These are phyloP conservation scores for Saccharomyces hybrid DNA, from an alignment of 1,139 yeast species.

Conservation along the genomic window DNA sequence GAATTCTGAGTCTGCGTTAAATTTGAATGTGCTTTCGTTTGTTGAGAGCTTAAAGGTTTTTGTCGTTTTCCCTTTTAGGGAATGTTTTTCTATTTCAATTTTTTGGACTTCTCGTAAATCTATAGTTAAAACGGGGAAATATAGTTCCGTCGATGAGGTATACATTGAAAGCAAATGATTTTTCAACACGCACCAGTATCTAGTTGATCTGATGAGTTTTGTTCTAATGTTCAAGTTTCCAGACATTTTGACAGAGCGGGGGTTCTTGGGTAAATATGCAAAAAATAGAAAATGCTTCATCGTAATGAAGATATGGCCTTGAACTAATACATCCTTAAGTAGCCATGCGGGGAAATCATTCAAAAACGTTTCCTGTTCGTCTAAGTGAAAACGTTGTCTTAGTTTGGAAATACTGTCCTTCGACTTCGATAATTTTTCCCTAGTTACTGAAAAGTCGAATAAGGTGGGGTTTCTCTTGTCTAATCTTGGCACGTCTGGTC, in stretches of 20 bases:
- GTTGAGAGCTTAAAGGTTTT: conserved; percentile 47
- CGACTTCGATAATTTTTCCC: conserved; percentile 7
- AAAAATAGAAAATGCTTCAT: conserved; percentile 58
- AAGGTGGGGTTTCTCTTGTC: conserved; percentile 17
- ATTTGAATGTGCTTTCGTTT: conserved; percentile 50
- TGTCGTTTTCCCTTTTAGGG: conserved; percentile 13
- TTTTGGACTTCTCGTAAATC: conserved; percentile 58
- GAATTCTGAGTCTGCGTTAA: conserved; percentile 64
- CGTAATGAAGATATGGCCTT: conserved; percentile 78
- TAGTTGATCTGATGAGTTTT: conserved; percentile 22
- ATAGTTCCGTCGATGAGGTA: conserved; percentile 63
- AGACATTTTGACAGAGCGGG: conserved; percentile 23
- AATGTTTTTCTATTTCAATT: conserved; percentile 39
- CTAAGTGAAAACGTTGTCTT: conserved; percentile 34
- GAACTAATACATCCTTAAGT: conserved; percentile 70
- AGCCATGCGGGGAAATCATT: conserved; percentile 72
- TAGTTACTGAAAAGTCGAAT: conserved; percentile 35
- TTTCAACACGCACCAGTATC: conserved; percentile 75
- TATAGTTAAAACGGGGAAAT: conserved; percentile 72
- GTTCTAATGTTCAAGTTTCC: conserved; percentile 31
- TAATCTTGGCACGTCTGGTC: conserved; percentile 1
- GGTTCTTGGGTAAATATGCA: conserved; percentile 64
- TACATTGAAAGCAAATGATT: conserved; percentile 65
- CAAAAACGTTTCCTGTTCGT: conserved; percentile 44
- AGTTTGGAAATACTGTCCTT: conserved; percentile 21